These are phyloP conservation scores for Cordyceps farinosa DNA, from an alignment of 2,329 filamentous ascomycete genomes.

Conservation along the genomic window DNA sequence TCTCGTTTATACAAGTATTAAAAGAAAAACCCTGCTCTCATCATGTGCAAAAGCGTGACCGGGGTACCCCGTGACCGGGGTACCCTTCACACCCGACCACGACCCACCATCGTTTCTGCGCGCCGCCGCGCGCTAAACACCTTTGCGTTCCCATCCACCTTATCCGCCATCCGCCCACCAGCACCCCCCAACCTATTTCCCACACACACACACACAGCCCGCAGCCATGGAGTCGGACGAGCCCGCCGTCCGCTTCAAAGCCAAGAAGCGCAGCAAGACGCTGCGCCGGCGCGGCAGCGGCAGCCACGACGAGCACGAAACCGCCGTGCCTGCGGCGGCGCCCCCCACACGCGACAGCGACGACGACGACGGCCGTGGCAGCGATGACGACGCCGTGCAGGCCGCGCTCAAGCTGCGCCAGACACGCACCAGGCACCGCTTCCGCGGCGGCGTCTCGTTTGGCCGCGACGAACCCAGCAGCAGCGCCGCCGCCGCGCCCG, in stretches of 20 bases:
- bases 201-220: too few species aligned
- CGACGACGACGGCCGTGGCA: slow-evolving; percentile 26
- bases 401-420: slow-evolving; percentile 54
- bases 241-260: slow-evolving; percentile 44
- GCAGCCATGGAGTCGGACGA: neutral
- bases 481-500: slow-evolving; percentile 30
- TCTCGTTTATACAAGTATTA: too few species aligned
- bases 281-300: slow-evolving; percentile 51
- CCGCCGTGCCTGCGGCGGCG: slow-evolving; percentile 11
- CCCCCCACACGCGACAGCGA: slow-evolving; percentile 13
- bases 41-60: too few species aligned
- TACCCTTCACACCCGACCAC: too few species aligned
- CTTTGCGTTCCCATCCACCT: too few species aligned
- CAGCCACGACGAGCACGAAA: slow-evolving; percentile 28
- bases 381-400: slow-evolving; percentile 32
- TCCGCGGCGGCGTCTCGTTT: slow-evolving; percentile 52
- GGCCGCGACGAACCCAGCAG: neutral
- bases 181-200: neutral
- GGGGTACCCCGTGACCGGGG: too few species aligned
- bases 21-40: too few species aligned
- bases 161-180: neutral
- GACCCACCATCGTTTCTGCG: too few species aligned
- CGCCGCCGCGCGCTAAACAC: too few species aligned
- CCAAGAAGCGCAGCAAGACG: slow-evolving; percentile 55
- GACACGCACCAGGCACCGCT: slow-evolving; percentile 43